Conservation (phyloP, 352 stramenopile species). For the Pythium dissimile region DNA sequence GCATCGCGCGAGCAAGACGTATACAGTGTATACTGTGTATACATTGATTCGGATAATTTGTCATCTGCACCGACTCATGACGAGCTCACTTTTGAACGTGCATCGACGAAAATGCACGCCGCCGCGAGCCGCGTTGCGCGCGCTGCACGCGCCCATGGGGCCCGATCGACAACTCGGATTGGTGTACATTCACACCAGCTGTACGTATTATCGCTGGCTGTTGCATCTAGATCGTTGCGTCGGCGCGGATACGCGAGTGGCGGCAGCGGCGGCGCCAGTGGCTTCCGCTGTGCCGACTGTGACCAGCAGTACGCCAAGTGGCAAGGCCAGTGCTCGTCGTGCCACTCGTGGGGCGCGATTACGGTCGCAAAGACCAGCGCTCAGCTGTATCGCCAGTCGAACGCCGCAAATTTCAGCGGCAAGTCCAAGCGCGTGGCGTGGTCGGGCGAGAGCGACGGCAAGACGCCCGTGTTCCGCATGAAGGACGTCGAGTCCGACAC, state of each 20-base stretch:
- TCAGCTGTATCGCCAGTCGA: slow-evolving; percentile 56
- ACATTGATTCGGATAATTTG: not conserved
- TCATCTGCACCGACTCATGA: not conserved
- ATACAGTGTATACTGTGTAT: not conserved
- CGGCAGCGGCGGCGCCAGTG: not conserved
- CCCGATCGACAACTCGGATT: not conserved
- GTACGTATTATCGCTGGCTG: not conserved
- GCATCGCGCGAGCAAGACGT: not conserved
- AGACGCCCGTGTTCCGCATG: slow-evolving; percentile 47
- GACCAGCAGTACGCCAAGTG: slow-evolving; percentile 75
- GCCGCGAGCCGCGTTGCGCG: not conserved
- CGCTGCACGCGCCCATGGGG: not conserved
- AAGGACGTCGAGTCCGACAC: slow-evolving; percentile 63
- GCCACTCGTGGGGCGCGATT: slow-evolving; percentile 90
- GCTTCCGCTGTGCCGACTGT: slow-evolving; percentile 33
- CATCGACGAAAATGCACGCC: not conserved
- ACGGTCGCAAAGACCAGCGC: slow-evolving; percentile 39
- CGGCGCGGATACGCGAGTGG: slow-evolving; percentile 2
- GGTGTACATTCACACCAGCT: not conserved
- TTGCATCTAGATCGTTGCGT: not conserved
- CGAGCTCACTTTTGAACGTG: slow-evolving; percentile 1
- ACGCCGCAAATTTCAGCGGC: slow-evolving; percentile 33
- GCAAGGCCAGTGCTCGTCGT: slow-evolving; percentile 85
- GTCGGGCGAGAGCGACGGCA: slow-evolving; percentile 16
- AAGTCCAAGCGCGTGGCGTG: slow-evolving; percentile 32